Evolutionary conservation across 306 rosid genomes (phyloP).

Genomic region (Prunus campanulata): DNA sequence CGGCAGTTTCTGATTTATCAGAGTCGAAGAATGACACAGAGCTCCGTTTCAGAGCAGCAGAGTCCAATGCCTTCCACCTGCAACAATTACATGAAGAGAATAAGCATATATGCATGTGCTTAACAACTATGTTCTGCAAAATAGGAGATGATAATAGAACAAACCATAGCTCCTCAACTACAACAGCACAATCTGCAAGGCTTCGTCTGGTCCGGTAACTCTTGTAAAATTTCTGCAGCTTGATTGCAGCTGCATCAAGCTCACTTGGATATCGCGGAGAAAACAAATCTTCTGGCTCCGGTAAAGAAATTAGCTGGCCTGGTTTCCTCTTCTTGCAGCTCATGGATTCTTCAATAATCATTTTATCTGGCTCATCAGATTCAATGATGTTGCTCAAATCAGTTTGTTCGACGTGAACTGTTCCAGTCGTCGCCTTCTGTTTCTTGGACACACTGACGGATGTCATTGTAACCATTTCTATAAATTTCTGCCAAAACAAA

Average conservation of each 20-base stretch:
- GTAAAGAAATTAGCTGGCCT: constrained; percentile 22
- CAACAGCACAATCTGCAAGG: constrained; percentile 81
- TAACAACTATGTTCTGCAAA: neutral
- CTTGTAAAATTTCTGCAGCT: constrained; percentile 74
- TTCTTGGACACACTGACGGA: constrained; percentile 31
- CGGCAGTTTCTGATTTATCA: constrained; percentile 60
- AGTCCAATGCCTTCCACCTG: constrained; percentile 88
- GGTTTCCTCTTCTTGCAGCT: constrained; percentile 35
- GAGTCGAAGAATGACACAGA: constrained; percentile 56
- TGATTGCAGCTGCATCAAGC: constrained; percentile 56
- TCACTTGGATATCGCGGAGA: constrained; percentile 14
- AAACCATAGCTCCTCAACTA: constrained; percentile 87
- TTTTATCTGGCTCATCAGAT: constrained; percentile 18
- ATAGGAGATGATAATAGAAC: constrained; percentile 19
- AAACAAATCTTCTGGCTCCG: neutral
- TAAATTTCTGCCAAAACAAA: constrained; percentile 2
- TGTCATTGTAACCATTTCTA: constrained; percentile 31
- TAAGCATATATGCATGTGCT: neutral
- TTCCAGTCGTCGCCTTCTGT: constrained; percentile 33
- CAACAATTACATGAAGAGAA: constrained; percentile 1
- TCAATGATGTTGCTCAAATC: constrained; percentile 17
- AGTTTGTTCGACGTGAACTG: constrained; percentile 32
- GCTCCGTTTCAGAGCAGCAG: constrained; percentile 46
- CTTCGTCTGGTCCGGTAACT: constrained; percentile 68
- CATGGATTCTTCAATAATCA: constrained; percentile 33